Base-by-base conservation (phyloP, 139 green algal genomes). In the Trebouxia sp. region DNA sequence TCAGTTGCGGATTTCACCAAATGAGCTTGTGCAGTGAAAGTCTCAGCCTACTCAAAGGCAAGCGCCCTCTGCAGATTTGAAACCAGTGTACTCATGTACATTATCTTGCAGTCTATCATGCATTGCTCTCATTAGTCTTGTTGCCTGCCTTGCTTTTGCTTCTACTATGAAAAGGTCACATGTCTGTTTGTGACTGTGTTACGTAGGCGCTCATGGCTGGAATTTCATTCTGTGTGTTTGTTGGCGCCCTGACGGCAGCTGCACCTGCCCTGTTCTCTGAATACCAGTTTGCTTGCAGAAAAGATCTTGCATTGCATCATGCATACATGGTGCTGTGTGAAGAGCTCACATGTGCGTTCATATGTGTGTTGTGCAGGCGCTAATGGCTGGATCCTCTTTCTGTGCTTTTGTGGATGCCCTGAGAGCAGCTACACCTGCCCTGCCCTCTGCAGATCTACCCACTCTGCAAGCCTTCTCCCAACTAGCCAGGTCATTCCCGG, bases 361-460 rank as follows among this genome's bases (percentile, higher is more conserved):
- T n/a, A n/a, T n/a, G 6, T 78, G 47, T 67, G 41, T 17, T 5
- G n/a, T 55, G 76, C 87, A 96, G 89, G 91, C 91, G n/a, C 83
- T 97, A 65, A 83, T 97, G 75, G 89, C 82, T 8, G 87, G 83
- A 74, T 50, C 58, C 17, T 74, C 80, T 39, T 97, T 97, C 83
- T 94, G 90, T 72, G 22, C 39, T 11, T 76, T 95, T 47, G 58
- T 94, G 70, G 41, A 74, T 12, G 47, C 45, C 38, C 87, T 97
- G 58, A 67, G 65, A 1, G n/a, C 39, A 1, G 85, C 87, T 12
- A 38, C 43, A 7, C 78, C 87, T 0, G 81, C 85, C 43, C 80
- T 96, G 65, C 80, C 90, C 24, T 32, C 75, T 0, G 7, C 51
- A 6, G 22, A 74, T 4, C 65, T 78, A 8, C 92, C 93, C 38